phyloP scores from a whole-genome alignment of 1,139 yeast genomes.

The Pichia sp. region DNA sequence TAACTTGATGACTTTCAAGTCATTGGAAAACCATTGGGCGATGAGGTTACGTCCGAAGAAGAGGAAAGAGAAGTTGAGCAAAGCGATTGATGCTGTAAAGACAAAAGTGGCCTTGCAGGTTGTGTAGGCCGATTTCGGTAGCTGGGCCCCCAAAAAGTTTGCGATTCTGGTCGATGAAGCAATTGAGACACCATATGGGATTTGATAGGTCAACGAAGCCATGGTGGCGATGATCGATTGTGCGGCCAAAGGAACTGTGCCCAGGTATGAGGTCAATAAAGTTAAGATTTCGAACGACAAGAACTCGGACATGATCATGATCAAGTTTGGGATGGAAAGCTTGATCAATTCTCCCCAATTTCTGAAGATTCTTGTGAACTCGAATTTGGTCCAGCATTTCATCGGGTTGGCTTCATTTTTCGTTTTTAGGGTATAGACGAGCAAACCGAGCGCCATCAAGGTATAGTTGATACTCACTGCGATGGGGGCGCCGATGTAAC shows the following conservation, averaged over 20 bases:
- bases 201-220: constrained; percentile 45
- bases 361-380: constrained; percentile 33
- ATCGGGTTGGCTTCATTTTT: constrained; percentile 32
- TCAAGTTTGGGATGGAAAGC: constrained; percentile 52
- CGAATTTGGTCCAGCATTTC: constrained; percentile 46
- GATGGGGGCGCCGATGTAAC: constrained; percentile 55
- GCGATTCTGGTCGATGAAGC: constrained; percentile 59
- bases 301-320: constrained; percentile 59
- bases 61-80: constrained; percentile 40
- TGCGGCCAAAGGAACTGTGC: constrained; percentile 52
- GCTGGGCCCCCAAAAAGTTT: constrained; percentile 53
- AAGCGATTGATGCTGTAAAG: constrained; percentile 42
- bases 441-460: constrained; percentile 49
- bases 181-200: constrained; percentile 58
- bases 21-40: constrained; percentile 31
- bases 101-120: constrained; percentile 44
- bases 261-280: constrained; percentile 50
- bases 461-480: constrained; percentile 56
- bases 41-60: constrained; percentile 36
- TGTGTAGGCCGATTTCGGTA: constrained; percentile 42
- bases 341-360: constrained; percentile 47
- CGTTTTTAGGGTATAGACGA: constrained; percentile 41
- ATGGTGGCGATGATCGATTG: constrained; percentile 55
- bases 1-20: constrained; percentile 38
- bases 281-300: constrained; percentile 56